These are phyloP conservation scores for Xylaria sp. DNA, from an alignment of 2,329 filamentous ascomycete genomes.

Conservation along the genomic window DNA sequence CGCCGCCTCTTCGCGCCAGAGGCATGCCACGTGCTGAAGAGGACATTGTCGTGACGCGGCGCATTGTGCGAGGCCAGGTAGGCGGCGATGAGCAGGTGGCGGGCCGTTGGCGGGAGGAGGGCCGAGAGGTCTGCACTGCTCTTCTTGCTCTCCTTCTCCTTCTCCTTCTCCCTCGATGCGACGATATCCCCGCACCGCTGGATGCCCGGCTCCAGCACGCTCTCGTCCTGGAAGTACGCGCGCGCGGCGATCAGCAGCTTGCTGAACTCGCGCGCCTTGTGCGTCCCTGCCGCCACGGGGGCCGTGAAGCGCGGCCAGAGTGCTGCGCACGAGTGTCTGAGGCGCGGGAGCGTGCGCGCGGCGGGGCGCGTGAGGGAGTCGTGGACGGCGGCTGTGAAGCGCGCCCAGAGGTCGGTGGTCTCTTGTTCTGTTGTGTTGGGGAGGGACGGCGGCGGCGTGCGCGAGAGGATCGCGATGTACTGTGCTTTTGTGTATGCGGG, in stretches of 20 bases:
- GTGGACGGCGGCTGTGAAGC: conserved; percentile 86
- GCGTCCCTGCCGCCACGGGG: conserved; percentile 79
- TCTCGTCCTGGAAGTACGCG: conserved; percentile 77
- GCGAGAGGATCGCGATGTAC: conserved; percentile 78
- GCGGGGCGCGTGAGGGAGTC: conserved; percentile 86
- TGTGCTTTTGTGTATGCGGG: conserved; percentile 85
- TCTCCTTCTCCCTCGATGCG: not conserved
- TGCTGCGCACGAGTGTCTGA: conserved; percentile 74
- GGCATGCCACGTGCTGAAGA: conserved; percentile 79
- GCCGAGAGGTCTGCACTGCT: conserved; percentile 59
- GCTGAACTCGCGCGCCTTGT: conserved; percentile 82
- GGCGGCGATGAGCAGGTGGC: conserved; percentile 78
- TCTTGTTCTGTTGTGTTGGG: conserved; percentile 64
- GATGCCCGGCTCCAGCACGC: conserved; percentile 74
- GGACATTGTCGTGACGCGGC: conserved; percentile 74
- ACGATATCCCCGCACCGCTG: conserved; percentile 45
- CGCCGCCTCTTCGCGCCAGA: conserved; percentile 62
- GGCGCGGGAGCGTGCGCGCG: conserved; percentile 79
- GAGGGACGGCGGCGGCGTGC: conserved; percentile 58
- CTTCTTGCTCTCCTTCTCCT: conserved; percentile 2
- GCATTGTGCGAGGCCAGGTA: conserved; percentile 87
- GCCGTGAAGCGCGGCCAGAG: conserved; percentile 89
- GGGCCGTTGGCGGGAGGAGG: conserved; percentile 76
- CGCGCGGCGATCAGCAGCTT: conserved; percentile 80
- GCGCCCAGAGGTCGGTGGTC: conserved; percentile 77